Percentiles rank a stretch among this genome's conserved stretches.
Conservation (phyloP, 257 asterid species). For the Paraleonurus japonicus region DNA sequence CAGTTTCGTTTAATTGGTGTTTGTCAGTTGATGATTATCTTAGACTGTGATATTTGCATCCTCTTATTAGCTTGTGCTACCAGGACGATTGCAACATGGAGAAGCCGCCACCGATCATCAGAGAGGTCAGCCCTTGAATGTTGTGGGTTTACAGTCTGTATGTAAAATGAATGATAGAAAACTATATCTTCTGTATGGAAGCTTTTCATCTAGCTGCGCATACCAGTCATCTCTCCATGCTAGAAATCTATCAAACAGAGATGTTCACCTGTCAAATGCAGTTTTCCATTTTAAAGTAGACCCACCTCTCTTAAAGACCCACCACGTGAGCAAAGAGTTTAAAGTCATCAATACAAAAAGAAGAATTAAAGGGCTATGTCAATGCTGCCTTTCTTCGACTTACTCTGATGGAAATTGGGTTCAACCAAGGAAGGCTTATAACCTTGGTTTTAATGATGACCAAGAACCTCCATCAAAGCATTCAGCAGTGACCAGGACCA, state of each 20-base stretch:
- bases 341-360: conserved; percentile 33
- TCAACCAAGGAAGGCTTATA: conserved; percentile 45
- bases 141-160: conserved; percentile 29
- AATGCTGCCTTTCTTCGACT: conserved; percentile 40
- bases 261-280: conserved; percentile 30
- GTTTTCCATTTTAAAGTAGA: conserved; percentile 33
- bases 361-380: conserved; percentile 39
- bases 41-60: conserved; percentile 21
- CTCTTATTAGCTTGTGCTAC: conserved; percentile 24
- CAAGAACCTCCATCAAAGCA: conserved; percentile 42
- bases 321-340: conserved; percentile 33
- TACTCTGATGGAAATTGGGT: conserved; percentile 34
- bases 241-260: conserved; percentile 35
- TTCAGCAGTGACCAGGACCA: conserved; percentile 47
- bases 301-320: conserved; percentile 24
- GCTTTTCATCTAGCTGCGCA: conserved; percentile 30
- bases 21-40: background rate
- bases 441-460: conserved; percentile 40
- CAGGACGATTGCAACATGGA: conserved; percentile 41
- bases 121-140: conserved; percentile 36
- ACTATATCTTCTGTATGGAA: conserved; percentile 34
- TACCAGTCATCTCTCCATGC: conserved; percentile 30
- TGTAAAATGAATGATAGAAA: conserved; percentile 33
- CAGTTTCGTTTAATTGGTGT: background rate
- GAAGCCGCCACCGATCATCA: conserved; percentile 43